Conservation (phyloP, 345 rosid species). For the Physaria fendleri region DNA sequence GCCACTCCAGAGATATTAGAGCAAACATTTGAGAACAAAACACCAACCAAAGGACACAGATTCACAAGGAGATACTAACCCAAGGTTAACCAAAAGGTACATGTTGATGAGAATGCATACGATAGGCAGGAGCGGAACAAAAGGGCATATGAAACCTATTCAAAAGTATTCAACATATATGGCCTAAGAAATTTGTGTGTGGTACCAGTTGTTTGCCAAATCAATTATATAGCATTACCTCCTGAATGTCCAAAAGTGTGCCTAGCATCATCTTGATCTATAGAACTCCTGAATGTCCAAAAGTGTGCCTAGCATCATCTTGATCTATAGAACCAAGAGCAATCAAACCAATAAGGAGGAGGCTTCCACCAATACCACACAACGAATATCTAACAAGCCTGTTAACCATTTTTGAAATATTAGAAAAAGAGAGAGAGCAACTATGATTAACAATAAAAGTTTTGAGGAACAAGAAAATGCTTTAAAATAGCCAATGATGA, state of each 20-base stretch:
- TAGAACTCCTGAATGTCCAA: conserved; percentile 79
- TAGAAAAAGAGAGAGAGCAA: not conserved
- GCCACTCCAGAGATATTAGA: not conserved
- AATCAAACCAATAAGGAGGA: conserved; percentile 62
- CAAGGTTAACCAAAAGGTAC: conserved; percentile 83
- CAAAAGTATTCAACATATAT: not conserved
- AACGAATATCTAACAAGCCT: conserved; percentile 51
- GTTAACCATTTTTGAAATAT: conserved; percentile 1
- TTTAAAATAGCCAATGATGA: not conserved
- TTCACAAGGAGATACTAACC: conserved; percentile 44
- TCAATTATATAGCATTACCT: conserved; percentile 40
- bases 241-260: conserved; percentile 90
- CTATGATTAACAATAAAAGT: not conserved
- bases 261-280: conserved; percentile 85
- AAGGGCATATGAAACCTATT: conserved; percentile 87
- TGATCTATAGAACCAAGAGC: conserved; percentile 70
- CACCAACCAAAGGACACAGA: not conserved
- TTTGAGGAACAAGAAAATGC: conserved; percentile 3
- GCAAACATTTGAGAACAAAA: not conserved
- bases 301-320: conserved; percentile 80
- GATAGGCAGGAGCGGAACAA: conserved; percentile 89
- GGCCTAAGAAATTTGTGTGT: not conserved
- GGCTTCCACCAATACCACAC: conserved; percentile 73
- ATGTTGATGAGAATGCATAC: conserved; percentile 76
- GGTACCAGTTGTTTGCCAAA: not conserved